Percentiles rank a stretch among this genome's conserved stretches.
phyloP scores from a whole-genome alignment of 208 protist species.

The Phytomonas sp. region DNA sequence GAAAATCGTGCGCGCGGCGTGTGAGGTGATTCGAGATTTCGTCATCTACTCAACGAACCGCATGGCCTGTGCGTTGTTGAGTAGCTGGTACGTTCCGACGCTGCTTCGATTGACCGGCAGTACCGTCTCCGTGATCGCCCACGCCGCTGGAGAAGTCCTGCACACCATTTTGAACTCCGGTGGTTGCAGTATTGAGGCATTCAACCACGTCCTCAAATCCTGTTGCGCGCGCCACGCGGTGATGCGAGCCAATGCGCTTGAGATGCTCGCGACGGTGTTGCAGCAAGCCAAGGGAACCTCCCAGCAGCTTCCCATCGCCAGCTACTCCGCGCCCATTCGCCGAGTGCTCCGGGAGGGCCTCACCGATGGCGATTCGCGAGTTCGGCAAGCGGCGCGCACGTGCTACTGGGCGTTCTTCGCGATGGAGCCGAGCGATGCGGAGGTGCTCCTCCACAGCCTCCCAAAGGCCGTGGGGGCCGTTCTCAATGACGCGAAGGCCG shows the following conservation, averaged over 20 bases:
- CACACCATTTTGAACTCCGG: constrained; percentile 30
- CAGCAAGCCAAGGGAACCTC: constrained; percentile 30
- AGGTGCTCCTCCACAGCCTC: constrained; percentile 20
- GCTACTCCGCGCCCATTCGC: constrained; percentile 26
- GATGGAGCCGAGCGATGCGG: constrained; percentile 31
- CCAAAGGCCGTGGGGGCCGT: constrained; percentile 17
- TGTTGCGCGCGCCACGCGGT: constrained; percentile 16
- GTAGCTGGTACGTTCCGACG: constrained; percentile 42
- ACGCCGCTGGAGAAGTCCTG: constrained; percentile 29
- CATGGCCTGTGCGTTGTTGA: constrained; percentile 10
- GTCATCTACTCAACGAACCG: constrained; percentile 4
- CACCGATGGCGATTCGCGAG: constrained; percentile 33
- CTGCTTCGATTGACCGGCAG: constrained; percentile 29
- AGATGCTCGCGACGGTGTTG: constrained; percentile 26
- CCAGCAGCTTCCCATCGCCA: constrained; percentile 17
- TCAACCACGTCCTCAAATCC: background rate
- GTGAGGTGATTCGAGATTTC: constrained; percentile 14
- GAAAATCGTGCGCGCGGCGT: constrained; percentile 8
- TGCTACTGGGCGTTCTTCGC: constrained; percentile 42
- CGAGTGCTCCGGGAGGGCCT: constrained; percentile 29
- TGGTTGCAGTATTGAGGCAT: constrained; percentile 9
- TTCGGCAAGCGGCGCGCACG: constrained; percentile 22
- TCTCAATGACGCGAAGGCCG: constrained; percentile 15
- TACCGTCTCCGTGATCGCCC: constrained; percentile 16
- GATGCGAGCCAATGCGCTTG: constrained; percentile 29